phyloP scores from a whole-genome alignment of 2,329 filamentous ascomycete genomes.

The Alternaria viburni region DNA sequence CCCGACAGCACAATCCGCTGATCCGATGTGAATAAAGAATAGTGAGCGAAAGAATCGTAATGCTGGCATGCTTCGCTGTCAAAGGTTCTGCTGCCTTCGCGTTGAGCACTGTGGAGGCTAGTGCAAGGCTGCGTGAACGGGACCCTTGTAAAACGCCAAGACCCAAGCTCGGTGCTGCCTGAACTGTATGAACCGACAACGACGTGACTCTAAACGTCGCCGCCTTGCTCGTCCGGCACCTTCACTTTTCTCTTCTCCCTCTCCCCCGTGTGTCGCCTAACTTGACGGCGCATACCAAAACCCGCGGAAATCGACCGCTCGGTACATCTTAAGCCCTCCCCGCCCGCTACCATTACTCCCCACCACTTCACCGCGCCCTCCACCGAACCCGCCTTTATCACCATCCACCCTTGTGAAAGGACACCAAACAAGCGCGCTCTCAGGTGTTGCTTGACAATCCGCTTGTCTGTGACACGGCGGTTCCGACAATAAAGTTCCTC shows the following conservation, averaged over 20 bases:
- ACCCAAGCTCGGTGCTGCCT: constrained; percentile 38
- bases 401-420: constrained; percentile 1
- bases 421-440: neutral
- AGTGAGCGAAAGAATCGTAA: neutral
- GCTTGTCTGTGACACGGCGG: constrained; percentile 10
- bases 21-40: too few species aligned
- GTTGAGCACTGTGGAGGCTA: constrained; percentile 8
- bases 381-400: neutral
- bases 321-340: constrained; percentile 5
- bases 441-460: neutral
- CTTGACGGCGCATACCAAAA: neutral
- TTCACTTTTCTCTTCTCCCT: constrained; percentile 21
- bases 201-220: constrained; percentile 32
- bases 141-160: constrained; percentile 25
- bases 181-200: constrained; percentile 26
- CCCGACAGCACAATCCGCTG: neutral
- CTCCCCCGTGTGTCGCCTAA: neutral
- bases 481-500: constrained; percentile 33
- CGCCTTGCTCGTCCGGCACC: constrained; percentile 21
- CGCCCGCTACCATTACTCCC: constrained; percentile 5
- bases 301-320: neutral
- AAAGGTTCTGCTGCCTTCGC: neutral
- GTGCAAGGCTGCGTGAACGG: constrained; percentile 15
- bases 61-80: neutral
- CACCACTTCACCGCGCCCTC: constrained; percentile 11